Evolutionary conservation across 305 asterid species (phyloP).

Genomic region (Fraxinus baroniana): DNA sequence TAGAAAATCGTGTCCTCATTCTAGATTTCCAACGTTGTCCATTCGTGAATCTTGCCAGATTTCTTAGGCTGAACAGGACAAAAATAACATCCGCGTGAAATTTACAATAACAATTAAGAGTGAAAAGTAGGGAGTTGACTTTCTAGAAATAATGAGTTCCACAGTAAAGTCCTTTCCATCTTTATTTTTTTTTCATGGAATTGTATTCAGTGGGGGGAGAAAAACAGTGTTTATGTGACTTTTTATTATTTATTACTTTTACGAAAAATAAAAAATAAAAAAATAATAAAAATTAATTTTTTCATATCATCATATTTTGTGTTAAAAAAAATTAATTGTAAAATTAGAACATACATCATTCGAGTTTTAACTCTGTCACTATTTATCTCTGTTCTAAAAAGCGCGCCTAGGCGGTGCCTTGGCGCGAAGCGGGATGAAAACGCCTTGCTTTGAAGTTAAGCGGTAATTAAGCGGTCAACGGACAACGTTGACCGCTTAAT

Average conservation of each 20-base stretch:
- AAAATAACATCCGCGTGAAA: background rate
- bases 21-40: background rate
- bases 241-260: background rate
- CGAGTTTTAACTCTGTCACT: too few relatives aligned
- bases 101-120: background rate
- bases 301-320: background rate
- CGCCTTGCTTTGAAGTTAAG: too few relatives aligned
- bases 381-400: too few relatives aligned
- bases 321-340: background rate
- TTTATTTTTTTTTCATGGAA: background rate
- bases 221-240: background rate
- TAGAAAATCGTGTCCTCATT: background rate
- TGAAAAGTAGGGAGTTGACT: background rate
- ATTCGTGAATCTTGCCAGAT: background rate
- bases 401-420: too few relatives aligned
- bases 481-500: too few relatives aligned
- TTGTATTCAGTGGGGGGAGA: background rate
- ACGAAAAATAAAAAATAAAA: background rate
- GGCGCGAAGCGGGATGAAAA: too few relatives aligned
- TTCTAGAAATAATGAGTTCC: background rate
- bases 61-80: background rate
- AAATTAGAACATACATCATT: background rate
- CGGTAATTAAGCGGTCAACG: too few relatives aligned
- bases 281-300: background rate
- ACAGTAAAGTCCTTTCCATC: background rate